phyloP scores from a whole-genome alignment of 129 eudicot genomes.

The Solidago caesia region DNA sequence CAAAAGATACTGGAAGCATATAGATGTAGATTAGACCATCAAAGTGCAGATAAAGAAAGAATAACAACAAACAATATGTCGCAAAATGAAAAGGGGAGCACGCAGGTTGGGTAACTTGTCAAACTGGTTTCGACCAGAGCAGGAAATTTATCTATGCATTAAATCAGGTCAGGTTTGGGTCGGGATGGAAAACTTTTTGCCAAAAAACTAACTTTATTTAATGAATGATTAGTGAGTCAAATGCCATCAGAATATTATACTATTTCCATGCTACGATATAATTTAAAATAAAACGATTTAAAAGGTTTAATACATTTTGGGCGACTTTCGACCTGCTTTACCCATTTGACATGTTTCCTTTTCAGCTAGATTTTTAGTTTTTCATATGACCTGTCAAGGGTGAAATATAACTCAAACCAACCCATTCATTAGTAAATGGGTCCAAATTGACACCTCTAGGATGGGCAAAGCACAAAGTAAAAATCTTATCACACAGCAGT shows the following conservation, averaged over 20 bases:
- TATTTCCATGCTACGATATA: too few species aligned
- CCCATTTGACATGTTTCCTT: too few species aligned
- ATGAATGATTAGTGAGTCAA: not conserved
- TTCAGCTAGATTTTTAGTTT: too few species aligned
- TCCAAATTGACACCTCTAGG: not conserved
- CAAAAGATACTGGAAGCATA: not conserved
- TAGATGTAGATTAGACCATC: not conserved
- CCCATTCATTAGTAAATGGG: not conserved
- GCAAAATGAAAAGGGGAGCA: not conserved
- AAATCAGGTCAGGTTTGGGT: not conserved
- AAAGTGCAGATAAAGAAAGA: not conserved
- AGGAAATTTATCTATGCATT: not conserved
- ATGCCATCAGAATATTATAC: not conserved
- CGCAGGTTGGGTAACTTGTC: not conserved
- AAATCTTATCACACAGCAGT: not conserved
- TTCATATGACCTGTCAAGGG: not conserved
- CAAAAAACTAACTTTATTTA: too few species aligned
- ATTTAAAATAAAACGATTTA: not conserved
- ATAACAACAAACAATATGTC: not conserved
- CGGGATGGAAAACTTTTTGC: not conserved
- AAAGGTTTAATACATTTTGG: not conserved
- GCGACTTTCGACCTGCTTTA: not conserved
- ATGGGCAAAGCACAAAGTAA: not conserved
- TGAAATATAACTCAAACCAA: not conserved
- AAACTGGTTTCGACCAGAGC: not conserved